phyloP scores from a whole-genome alignment of 352 stramenopile genomes.

The Globisporangium heterothallicum region DNA sequence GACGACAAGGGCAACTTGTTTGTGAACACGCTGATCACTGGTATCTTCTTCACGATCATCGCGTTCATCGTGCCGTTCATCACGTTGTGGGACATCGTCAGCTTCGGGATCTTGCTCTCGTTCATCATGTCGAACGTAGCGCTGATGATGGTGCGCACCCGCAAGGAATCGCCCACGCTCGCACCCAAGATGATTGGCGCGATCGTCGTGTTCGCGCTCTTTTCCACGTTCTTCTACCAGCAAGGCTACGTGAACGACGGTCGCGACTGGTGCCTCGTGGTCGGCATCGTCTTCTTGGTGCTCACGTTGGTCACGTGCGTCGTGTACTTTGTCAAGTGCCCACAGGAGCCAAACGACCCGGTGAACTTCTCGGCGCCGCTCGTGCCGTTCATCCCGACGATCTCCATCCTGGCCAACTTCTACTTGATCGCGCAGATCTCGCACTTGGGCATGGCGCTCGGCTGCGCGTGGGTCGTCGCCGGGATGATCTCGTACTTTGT shows the following conservation, averaged over 20 bases:
- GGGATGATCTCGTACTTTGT: conserved; percentile 70
- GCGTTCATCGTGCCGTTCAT: conserved; percentile 74
- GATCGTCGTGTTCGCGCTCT: conserved; percentile 31
- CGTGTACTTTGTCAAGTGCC: conserved; percentile 53
- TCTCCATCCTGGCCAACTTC: conserved; percentile 62
- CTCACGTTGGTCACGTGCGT: conserved; percentile 21
- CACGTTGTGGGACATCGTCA: conserved; percentile 85
- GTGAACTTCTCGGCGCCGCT: conserved; percentile 54
- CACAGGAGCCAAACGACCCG: conserved; percentile 35
- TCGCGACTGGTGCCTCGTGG: conserved; percentile 23
- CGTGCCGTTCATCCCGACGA: conserved; percentile 58
- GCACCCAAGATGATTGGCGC: conserved; percentile 35
- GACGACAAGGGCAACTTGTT: conserved; percentile 80
- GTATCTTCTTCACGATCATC: conserved; percentile 58
- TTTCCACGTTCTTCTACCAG: conserved; percentile 64
- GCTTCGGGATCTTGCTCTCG: conserved; percentile 83
- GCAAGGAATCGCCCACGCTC: conserved; percentile 41
- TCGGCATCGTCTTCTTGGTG: conserved; percentile 48
- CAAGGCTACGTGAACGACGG: conserved; percentile 56
- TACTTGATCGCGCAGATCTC: conserved; percentile 62
- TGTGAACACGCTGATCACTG: conserved; percentile 64
- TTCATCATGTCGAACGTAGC: conserved; percentile 84
- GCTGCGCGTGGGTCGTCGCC: conserved; percentile 44
- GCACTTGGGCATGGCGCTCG: conserved; percentile 44
- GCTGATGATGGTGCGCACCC: conserved; percentile 69